Base-by-base conservation (phyloP, 176 grass and related monocot species). In the Typha latifolia region DNA sequence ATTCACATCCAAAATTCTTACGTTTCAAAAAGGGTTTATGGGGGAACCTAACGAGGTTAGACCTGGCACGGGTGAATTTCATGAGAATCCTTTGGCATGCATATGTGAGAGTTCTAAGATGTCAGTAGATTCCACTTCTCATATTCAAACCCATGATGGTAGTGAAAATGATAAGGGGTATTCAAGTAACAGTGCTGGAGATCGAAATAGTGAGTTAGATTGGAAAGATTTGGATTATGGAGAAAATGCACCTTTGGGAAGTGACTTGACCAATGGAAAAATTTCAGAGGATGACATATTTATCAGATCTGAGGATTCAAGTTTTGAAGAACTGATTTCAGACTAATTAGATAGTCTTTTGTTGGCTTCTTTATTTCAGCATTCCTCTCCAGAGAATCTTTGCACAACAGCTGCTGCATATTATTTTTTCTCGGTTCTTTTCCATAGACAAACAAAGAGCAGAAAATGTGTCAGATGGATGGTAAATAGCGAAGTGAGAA, bases 171-270 rank as follows among this genome's bases (percentile, higher is more conserved):
- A 5, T 24, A 87, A 73, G 62, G 18, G 52, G 23, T 47, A 69
- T 51, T 61, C 64, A 47, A 78, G 61, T 15, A 85, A 32, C 51
- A 47, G 3, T 74, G 61, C 22, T 69, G 67, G 69, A 65, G 74
- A 69, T 55, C 69, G 21, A 69, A 77, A 86, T 48, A 64, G 61
- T 0, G 80, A 79, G 0, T 69, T 89, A 1, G 85, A 89, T 68
- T 83, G 84, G 87, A 84, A 72, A 56, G 85, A 97, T 59, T 70
- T 86, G 63, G 93, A 97, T 76, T 86, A 97, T 47, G 93, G 88
- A 74, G 93, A 91, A 69, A 83, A 70, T 67, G 71, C 81, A 75
- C 82, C 85, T 11, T 66, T 89, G 71, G 79, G 74, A 49, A 72
- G 32, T 43, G 69, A 71, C 55, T 77, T 63, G 26, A 86, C 80